Base-by-base conservation (phyloP, 2,329 filamentous ascomycete species). In the Paraconiothyrium sp. region DNA sequence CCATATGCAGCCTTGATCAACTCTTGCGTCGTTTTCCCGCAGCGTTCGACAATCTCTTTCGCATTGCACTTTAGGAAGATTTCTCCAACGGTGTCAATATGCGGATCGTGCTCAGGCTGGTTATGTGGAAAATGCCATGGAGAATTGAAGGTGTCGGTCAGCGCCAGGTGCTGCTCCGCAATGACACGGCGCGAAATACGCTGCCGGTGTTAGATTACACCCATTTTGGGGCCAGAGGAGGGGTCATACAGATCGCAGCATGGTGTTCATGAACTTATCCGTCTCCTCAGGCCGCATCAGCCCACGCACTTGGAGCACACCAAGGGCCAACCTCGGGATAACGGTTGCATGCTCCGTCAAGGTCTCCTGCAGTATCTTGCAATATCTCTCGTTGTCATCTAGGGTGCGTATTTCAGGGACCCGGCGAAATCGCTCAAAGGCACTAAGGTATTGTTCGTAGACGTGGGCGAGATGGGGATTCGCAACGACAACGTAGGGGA, bases 101-200 rank as follows among this genome's bases (percentile, higher is more conserved):
- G 85, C n/a, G 82, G 76, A 56, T 88, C 85, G 11, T 83, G 80
- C 41, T 88, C 85, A 67, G 79, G 78, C 60, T 90, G 90, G 3
- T 91, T 89, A 64, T 93, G 88, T 0, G 93, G 92, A 60, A 93
- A 94, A 82, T 97, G 94, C 88, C 92, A 94, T 2, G 92, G 90
- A 0, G 92, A 92, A 77, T 95, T 90, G 82, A 94, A 98, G 1
- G 94, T 97, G 69, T 98, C 94, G 4, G 94, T 97, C 20, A 99
- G 86, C 10, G 95, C 93, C 41, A 99, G 88, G 75, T 99, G 95
- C 74, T 99, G 95, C 79, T 99, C 95, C 37, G 95, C 95, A 74
- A 99, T 99, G 67, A 98, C 95, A 64, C 96, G 89, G 62, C 95
- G 90, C 48, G 94, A 97, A 69, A 99, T 99, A 62, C 95, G 88